Evolutionary conservation across 2,329 filamentous ascomycete genomes (phyloP).

Genomic region (Knufia fluminis): DNA sequence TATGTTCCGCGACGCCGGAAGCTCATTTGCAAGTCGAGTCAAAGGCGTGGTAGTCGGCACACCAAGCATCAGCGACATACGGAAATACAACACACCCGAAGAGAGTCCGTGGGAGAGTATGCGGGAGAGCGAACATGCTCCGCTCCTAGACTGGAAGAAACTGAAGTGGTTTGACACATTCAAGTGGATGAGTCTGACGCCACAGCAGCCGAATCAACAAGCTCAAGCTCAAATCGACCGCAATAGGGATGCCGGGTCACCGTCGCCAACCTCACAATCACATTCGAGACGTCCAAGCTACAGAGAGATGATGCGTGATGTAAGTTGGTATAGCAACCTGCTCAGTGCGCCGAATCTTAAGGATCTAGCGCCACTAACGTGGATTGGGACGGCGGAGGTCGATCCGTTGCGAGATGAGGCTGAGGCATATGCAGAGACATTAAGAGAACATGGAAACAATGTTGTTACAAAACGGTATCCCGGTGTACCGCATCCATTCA

Average conservation of each 20-base stretch:
- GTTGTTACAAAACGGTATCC: slow-evolving; percentile 17
- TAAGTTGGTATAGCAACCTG: slow-evolving; percentile 20
- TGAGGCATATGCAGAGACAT: slow-evolving; percentile 21
- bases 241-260: neutral
- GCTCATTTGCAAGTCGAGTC: slow-evolving; percentile 11
- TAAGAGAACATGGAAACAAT: slow-evolving; percentile 19
- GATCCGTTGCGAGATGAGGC: slow-evolving; percentile 22
- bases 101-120: slow-evolving; percentile 22
- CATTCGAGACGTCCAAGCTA: slow-evolving; percentile 5
- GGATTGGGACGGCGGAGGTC: slow-evolving; percentile 20
- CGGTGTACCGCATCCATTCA: slow-evolving; percentile 22
- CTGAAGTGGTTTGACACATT: slow-evolving; percentile 24
- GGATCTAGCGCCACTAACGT: slow-evolving; percentile 20
- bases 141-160: slow-evolving; percentile 22
- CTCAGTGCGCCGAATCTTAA: slow-evolving; percentile 21
- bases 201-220: slow-evolving; percentile 10
- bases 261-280: neutral
- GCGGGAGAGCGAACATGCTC: slow-evolving; percentile 20
- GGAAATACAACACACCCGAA: slow-evolving; percentile 20
- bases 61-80: slow-evolving; percentile 21
- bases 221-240: neutral
- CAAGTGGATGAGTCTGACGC: slow-evolving; percentile 20
- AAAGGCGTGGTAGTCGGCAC: slow-evolving; percentile 22
- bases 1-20: slow-evolving; percentile 18
- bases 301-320: slow-evolving; percentile 18